These are phyloP conservation scores for Amoeboaphelidium occidentale DNA, from an alignment of 371 early-diverging fungal species.

Conservation along the genomic window DNA sequence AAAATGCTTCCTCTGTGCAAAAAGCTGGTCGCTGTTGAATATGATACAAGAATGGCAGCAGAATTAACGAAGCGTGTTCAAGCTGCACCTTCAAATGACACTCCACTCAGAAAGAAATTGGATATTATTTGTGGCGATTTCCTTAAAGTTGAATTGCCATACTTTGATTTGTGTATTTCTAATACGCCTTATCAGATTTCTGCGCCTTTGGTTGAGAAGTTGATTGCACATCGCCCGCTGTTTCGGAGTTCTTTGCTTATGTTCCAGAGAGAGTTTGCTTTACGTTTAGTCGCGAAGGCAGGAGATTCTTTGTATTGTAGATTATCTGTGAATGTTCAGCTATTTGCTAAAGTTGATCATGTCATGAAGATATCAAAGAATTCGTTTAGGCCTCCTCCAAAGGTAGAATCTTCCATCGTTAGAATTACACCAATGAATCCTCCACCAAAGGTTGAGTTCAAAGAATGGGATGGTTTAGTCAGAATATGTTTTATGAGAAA, in stretches of 20 bases:
- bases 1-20: constrained; percentile 85
- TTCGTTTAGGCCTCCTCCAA: constrained; percentile 97
- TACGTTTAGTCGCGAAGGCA: constrained; percentile 87
- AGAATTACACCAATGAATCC: constrained; percentile 82
- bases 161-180: constrained; percentile 95
- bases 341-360: constrained; percentile 85
- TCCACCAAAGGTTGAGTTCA: constrained; percentile 76
- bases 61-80: constrained; percentile 94
- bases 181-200: constrained; percentile 98
- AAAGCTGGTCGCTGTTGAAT: constrained; percentile 86
- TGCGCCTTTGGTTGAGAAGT: constrained; percentile 87
- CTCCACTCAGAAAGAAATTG: constrained; percentile 57
- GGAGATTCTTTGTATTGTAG: constrained; percentile 88
- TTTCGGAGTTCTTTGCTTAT: constrained; percentile 75
- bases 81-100: constrained; percentile 19
- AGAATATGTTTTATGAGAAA: constrained; percentile 87
- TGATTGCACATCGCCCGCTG: constrained; percentile 74
- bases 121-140: constrained; percentile 94
- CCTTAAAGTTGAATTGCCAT: constrained; percentile 86
- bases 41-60: constrained; percentile 90
- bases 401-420: constrained; percentile 93
- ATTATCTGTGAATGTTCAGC: constrained; percentile 88
- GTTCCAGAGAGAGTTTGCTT: constrained; percentile 99
- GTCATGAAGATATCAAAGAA: constrained; percentile 95
- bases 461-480: constrained; percentile 94